Evolutionary conservation across 805 yeast genomes (phyloP).

Genomic region (Nakazawaea molendinolei): DNA sequence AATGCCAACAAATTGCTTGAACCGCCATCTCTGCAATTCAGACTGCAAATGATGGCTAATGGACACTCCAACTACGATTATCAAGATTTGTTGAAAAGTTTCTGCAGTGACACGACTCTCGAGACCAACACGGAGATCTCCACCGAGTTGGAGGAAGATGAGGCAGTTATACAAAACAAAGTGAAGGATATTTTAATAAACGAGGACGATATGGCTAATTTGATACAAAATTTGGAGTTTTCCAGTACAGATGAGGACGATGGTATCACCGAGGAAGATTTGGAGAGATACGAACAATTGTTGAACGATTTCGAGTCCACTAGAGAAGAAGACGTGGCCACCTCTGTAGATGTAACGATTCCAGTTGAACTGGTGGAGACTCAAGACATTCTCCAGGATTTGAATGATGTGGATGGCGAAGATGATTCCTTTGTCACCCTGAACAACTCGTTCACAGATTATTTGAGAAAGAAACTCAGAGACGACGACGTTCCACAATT

Average conservation of each 20-base stretch:
- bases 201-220: background rate
- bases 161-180: too few relatives aligned
- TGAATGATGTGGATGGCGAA: background rate
- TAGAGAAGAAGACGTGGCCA: slow-evolving; percentile 9
- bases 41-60: background rate
- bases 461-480: slow-evolving; percentile 2
- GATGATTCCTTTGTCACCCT: background rate
- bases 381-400: background rate
- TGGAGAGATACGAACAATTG: slow-evolving; percentile 6
- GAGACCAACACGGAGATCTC: slow-evolving; percentile 9
- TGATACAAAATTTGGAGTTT: slow-evolving; percentile 1
- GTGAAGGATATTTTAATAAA: background rate
- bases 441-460: slow-evolving; percentile 7
- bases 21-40: background rate
- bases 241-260: slow-evolving; percentile 4
- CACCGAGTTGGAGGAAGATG: slow-evolving; percentile 6
- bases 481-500: background rate
- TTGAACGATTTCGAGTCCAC: slow-evolving; percentile 11
- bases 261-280: slow-evolving; percentile 4
- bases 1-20: slow-evolving; percentile 2
- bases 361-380: background rate
- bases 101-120: slow-evolving; percentile 10
- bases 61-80: slow-evolving; percentile 3
- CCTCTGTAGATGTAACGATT: background rate
- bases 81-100: slow-evolving; percentile 9